Base-by-base conservation (phyloP, 2,329 filamentous ascomycete genomes). In the Cercospora sesami region DNA sequence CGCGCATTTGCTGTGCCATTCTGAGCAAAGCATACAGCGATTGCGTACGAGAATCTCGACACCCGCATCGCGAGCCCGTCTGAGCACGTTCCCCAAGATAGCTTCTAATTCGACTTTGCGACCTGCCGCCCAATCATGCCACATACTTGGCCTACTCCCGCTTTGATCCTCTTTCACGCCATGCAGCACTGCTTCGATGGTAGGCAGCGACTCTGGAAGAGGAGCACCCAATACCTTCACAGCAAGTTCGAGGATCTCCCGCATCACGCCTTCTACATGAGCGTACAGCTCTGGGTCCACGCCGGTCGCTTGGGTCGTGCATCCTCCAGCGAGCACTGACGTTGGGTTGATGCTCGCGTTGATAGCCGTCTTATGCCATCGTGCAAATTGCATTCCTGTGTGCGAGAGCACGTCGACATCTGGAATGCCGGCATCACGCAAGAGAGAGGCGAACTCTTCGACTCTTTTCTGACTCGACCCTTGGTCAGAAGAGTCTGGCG, bases 291-390 rank as follows among this genome's bases (percentile, higher is more conserved):
- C 89, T 0, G 85, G 77, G 72, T 92, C 89, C 16, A 80, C 78
- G 2, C 87, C 83, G 86, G 92, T 91, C 69, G 86, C 85, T 53
- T 87, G 84, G 75, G 91, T 92, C 61, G 86, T 85, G 1, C 84
- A 81, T 1, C 89, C 88, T 10, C 88, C 87, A 1, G 85, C 86
- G 0, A 92, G 83, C 12, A 91, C 88, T 2, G 89, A 87, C 0
- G 87, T 89, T 0, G 90, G 89, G 79, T 92, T 92, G 84, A 91
- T 90, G 63, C 88, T 86, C 0, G 89, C 88, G 78, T 92, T 92
- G 81, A 92, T 91, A 73, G 88, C 89, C 69, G 91, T 86, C 79
- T 92, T 92, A 78, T 92, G 90, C 90, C 90, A 92, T 28, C 90
- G 83, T 21, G 91, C 86, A 45, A 87, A 85, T 78, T 92, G 90